phyloP scores from a whole-genome alignment of 257 asterid genomes.

The Nicotiana undulata region DNA sequence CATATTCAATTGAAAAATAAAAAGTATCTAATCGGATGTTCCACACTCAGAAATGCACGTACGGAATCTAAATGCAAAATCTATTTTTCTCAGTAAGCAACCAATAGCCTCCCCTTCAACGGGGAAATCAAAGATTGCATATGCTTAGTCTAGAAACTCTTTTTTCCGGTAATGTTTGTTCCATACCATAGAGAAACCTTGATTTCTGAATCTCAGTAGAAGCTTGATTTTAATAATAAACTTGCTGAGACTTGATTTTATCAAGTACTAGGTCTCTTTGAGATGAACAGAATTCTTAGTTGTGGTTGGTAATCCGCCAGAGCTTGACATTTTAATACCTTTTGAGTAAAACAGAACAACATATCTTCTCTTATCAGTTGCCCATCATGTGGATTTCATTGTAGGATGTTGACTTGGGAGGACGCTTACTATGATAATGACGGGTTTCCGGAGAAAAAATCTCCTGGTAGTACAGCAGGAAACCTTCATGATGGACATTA shows the following conservation, averaged over 20 bases:
- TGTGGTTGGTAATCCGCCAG: not conserved
- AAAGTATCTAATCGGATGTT: not conserved
- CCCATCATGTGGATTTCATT: conserved; percentile 12
- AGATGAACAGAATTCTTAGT: not conserved
- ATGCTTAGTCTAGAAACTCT: not conserved
- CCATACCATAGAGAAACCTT: not conserved
- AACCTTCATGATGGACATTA: conserved; percentile 40
- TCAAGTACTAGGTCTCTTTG: not conserved
- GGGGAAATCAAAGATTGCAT: not conserved
- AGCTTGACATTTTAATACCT: not conserved
- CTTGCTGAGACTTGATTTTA: not conserved
- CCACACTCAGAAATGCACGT: not conserved
- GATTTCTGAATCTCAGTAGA: not conserved
- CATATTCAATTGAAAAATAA: not conserved
- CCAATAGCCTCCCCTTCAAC: not conserved
- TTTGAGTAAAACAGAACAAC: not conserved
- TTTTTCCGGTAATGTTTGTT: not conserved
- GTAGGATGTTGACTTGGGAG: conserved; percentile 89
- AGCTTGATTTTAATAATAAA: not conserved
- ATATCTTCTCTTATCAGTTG: not conserved
- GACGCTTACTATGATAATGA: conserved; percentile 61
- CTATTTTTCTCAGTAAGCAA: not conserved
- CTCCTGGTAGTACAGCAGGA: conserved; percentile 24
- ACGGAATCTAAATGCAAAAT: not conserved
- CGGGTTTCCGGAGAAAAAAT: conserved; percentile 31